These are phyloP conservation scores for Diaporthe vaccinii DNA, from an alignment of 2,329 filamentous ascomycete genomes.

Conservation along the genomic window DNA sequence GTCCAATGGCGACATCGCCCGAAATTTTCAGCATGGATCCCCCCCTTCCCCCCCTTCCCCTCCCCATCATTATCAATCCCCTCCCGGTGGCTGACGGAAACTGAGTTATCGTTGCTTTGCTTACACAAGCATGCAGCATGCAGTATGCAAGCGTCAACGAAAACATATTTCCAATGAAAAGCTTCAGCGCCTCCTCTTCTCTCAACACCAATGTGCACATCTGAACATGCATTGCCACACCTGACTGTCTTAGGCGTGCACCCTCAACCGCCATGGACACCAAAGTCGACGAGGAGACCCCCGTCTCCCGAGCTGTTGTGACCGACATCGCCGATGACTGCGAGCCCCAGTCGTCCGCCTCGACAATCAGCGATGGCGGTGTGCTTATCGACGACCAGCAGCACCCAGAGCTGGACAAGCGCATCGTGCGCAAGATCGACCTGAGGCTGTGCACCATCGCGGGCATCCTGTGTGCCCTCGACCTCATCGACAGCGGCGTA, in stretches of 20 bases:
- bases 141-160: slow-evolving; percentile 1
- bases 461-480: slow-evolving; percentile 77
- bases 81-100: slow-evolving; percentile 12
- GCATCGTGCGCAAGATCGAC: slow-evolving; percentile 74
- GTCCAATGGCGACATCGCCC: slow-evolving; percentile 28
- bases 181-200: background rate
- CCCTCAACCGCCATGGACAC: slow-evolving; percentile 17
- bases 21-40: slow-evolving; percentile 28
- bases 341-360: background rate
- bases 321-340: slow-evolving; percentile 1
- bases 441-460: slow-evolving; percentile 78
- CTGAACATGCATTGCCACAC: background rate
- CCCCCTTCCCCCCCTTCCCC: background rate
- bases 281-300: background rate
- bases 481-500: slow-evolving; percentile 74
- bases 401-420: slow-evolving; percentile 53
- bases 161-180: background rate
- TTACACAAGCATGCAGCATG: slow-evolving; percentile 28
- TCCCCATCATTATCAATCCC: slow-evolving; percentile 22
- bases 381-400: slow-evolving; percentile 43
- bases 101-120: slow-evolving; percentile 5
- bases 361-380: slow-evolving; percentile 36
- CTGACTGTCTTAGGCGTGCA: background rate
- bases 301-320: background rate
- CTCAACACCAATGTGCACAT: background rate